A percentile compares a stretch with the other conserved stretches of the same genome.
Conservation (phyloP, 202 grass and related monocot genomes). For the Alloteropsis angusta region DNA sequence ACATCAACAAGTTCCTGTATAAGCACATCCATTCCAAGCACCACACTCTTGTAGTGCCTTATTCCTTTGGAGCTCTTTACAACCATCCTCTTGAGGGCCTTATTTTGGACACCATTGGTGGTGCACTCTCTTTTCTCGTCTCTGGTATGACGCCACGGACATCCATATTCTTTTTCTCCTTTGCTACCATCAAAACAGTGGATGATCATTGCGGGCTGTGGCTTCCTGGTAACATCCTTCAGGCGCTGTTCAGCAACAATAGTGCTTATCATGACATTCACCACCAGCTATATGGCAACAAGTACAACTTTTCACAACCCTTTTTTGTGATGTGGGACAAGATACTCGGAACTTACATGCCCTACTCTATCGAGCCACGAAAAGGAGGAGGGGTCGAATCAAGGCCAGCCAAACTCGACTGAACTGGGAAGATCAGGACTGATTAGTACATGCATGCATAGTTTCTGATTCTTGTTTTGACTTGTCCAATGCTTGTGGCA, state of each 20-base stretch:
- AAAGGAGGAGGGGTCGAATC: slow-evolving; percentile 57
- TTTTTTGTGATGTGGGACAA: slow-evolving; percentile 89
- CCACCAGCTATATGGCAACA: slow-evolving; percentile 70
- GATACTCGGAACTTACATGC: slow-evolving; percentile 74
- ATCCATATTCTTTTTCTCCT: slow-evolving; percentile 82
- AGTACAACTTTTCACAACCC: slow-evolving; percentile 91
- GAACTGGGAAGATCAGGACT: slow-evolving; percentile 18
- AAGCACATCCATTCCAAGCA: slow-evolving; percentile 85
- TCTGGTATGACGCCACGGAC: slow-evolving; percentile 72
- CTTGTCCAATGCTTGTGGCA: neutral
- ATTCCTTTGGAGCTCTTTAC: slow-evolving; percentile 82
- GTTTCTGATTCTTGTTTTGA: slow-evolving; percentile 21
- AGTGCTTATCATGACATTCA: slow-evolving; percentile 81
- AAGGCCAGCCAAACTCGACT: slow-evolving; percentile 33
- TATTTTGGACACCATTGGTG: slow-evolving; percentile 69
- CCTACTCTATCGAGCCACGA: slow-evolving; percentile 50
- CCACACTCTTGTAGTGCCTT: slow-evolving; percentile 74
- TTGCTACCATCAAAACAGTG: slow-evolving; percentile 70
- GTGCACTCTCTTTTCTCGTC: slow-evolving; percentile 60
- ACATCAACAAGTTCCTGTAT: slow-evolving; percentile 81
- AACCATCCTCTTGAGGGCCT: slow-evolving; percentile 85
- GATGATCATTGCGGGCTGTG: slow-evolving; percentile 86
- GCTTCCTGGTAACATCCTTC: slow-evolving; percentile 74
- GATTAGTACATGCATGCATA: slow-evolving; percentile 31
- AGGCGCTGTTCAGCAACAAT: slow-evolving; percentile 66